phyloP scores from a whole-genome alignment of 164 flowering plant genomes.

The Umbilicus rupestris region DNA sequence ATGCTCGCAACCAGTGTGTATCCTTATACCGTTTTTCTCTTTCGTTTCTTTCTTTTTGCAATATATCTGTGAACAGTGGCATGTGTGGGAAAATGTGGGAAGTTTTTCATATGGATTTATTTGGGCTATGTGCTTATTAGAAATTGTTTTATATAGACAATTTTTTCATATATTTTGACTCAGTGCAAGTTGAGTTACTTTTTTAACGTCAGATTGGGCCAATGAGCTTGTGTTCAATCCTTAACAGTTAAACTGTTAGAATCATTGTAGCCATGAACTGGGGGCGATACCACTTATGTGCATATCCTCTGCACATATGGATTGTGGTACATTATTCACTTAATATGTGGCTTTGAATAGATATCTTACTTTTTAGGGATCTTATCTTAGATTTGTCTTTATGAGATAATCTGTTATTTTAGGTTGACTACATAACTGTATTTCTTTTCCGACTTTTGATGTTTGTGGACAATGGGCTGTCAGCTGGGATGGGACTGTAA shows the following conservation, averaged over 20 bases:
- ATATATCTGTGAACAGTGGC: neutral
- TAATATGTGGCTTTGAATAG: neutral
- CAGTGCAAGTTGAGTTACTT: neutral
- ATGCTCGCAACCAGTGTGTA: slow-evolving; percentile 97
- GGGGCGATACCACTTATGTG: slow-evolving; percentile 72
- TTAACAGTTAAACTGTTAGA: slow-evolving; percentile 33
- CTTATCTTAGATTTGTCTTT: neutral
- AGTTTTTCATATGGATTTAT: neutral
- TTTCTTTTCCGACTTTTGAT: slow-evolving; percentile 88
- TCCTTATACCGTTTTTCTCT: slow-evolving; percentile 30
- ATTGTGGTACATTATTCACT: slow-evolving; percentile 54
- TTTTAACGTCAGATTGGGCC: neutral
- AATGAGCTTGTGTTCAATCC: slow-evolving; percentile 14
- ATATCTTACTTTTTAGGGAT: neutral
- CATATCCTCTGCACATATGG: slow-evolving; percentile 91
- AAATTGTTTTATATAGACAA: neutral
- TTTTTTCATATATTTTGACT: neutral
- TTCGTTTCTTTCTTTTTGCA: neutral
- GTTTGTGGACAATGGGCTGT: slow-evolving; percentile 91
- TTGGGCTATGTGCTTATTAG: neutral
- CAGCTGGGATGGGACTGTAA: slow-evolving; percentile 99
- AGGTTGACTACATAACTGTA: slow-evolving; percentile 91
- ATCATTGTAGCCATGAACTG: slow-evolving; percentile 78
- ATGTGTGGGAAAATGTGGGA: neutral
- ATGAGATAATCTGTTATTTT: neutral